A percentile compares a stretch with the other conserved stretches of the same genome.
These are phyloP conservation scores for Xylaria bambusicola DNA, from an alignment of 495 filamentous ascomycete species.

Conservation along the genomic window DNA sequence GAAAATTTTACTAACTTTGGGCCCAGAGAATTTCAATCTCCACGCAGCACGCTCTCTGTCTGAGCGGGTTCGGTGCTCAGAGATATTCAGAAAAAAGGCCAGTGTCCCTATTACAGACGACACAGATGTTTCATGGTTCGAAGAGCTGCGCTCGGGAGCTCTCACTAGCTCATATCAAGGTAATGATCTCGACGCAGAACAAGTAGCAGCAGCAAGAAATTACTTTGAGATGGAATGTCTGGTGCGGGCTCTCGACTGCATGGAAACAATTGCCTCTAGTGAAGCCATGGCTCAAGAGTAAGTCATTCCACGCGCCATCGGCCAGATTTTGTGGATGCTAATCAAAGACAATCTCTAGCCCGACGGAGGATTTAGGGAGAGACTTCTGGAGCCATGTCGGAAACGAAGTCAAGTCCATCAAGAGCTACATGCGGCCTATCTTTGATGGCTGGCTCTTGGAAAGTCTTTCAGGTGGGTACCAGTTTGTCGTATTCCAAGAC, in stretches of 20 bases:
- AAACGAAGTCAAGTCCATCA: slow-evolving; percentile 41
- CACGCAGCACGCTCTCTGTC: slow-evolving; percentile 66
- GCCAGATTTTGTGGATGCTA: too few species aligned
- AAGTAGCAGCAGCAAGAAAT: slow-evolving; percentile 56
- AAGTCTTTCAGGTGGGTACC: slow-evolving; percentile 35
- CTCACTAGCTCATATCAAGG: slow-evolving; percentile 37
- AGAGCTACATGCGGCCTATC: slow-evolving; percentile 47
- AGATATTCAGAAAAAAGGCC: slow-evolving; percentile 43
- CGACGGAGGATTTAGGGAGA: slow-evolving; percentile 32
- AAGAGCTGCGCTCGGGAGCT: slow-evolving; percentile 40
- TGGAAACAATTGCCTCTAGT: slow-evolving; percentile 58
- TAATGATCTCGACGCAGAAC: slow-evolving; percentile 34
- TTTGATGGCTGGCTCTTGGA: slow-evolving; percentile 47
- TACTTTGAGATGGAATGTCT: slow-evolving; percentile 75
- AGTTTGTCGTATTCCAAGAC: not conserved
- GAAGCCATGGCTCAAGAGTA: slow-evolving; percentile 48
- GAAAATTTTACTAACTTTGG: slow-evolving; percentile 30
- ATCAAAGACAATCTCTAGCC: slow-evolving; percentile 23
- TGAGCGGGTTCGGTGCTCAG: slow-evolving; percentile 47
- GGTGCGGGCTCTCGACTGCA: slow-evolving; percentile 62
- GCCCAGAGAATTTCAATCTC: slow-evolving; percentile 54
- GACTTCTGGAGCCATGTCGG: slow-evolving; percentile 48
- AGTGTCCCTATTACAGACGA: slow-evolving; percentile 33
- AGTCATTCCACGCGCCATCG: too few species aligned
- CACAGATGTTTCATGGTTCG: slow-evolving; percentile 42